Evolutionary conservation across 306 rosid genomes (phyloP).

Genomic region (Glycine tomentella): DNA sequence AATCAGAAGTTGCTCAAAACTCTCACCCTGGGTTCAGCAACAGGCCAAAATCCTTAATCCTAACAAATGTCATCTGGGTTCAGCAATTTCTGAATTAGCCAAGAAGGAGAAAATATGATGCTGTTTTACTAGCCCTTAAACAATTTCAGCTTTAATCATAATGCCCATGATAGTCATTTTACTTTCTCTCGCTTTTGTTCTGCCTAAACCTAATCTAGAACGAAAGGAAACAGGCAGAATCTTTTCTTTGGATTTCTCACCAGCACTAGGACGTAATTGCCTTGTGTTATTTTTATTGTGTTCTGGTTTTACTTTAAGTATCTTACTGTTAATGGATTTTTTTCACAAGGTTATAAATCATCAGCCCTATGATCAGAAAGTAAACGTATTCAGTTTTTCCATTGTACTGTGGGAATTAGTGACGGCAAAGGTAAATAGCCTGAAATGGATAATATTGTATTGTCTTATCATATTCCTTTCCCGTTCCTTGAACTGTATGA

Average conservation of each 20-base stretch:
- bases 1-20: no score
- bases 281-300: conserved; percentile 26
- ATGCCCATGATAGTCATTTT: background rate
- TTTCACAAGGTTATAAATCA: conserved; percentile 90
- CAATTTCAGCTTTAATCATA: conserved; percentile 8
- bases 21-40: no score
- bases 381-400: conserved; percentile 95
- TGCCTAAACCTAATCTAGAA: background rate
- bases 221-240: no score
- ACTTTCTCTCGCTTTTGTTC: conserved; percentile 25
- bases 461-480: conserved; percentile 33
- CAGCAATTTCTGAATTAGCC: background rate
- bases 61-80: background rate
- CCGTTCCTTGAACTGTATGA: background rate
- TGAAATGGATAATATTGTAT: conserved; percentile 35
- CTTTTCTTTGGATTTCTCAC: no score
- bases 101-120: background rate
- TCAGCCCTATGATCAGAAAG: conserved; percentile 97
- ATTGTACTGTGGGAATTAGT: conserved; percentile 98
- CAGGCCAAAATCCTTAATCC: background rate
- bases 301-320: conserved; percentile 39
- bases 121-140: background rate
- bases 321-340: conserved; percentile 47
- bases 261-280: background rate
- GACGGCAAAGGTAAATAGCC: conserved; percentile 81